Percentiles rank a stretch among this genome's conserved stretches.
Evolutionary conservation across 192 early-diverging fungal species (phyloP).

Genomic region (Coemansia sp.): DNA sequence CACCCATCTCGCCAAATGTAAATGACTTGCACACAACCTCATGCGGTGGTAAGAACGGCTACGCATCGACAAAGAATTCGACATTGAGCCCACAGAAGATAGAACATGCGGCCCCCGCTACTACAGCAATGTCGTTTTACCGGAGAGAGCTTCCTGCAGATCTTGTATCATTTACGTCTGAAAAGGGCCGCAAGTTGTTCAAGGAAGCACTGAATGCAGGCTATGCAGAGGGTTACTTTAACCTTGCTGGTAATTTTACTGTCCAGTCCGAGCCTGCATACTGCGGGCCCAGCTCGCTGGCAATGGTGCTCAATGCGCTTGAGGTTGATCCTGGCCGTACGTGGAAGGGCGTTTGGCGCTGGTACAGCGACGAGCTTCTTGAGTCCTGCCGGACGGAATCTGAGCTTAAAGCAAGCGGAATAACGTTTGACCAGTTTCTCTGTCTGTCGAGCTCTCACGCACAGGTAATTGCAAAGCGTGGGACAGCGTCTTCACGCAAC

Average conservation of each 20-base stretch:
- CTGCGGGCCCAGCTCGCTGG: conserved; percentile 87
- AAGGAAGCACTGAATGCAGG: conserved; percentile 73
- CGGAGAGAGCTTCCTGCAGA: conserved; percentile 64
- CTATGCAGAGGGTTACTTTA: conserved; percentile 83
- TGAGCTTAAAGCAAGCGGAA: conserved; percentile 77
- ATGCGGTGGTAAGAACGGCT: background rate
- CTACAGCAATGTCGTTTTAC: conserved; percentile 55
- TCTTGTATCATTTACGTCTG: conserved; percentile 77
- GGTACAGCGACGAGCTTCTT: conserved; percentile 79
- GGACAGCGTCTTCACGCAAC: conserved; percentile 60
- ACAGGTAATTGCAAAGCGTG: conserved; percentile 72
- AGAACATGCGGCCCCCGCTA: background rate
- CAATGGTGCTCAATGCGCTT: conserved; percentile 92
- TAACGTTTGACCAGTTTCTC: conserved; percentile 87
- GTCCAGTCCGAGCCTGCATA: conserved; percentile 88
- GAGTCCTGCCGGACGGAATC: conserved; percentile 69
- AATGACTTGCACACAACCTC: background rate
- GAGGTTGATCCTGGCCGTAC: conserved; percentile 81
- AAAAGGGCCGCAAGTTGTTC: conserved; percentile 75
- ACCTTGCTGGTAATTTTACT: conserved; percentile 84
- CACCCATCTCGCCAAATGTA: background rate
- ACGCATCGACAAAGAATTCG: background rate
- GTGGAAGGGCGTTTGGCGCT: conserved; percentile 96
- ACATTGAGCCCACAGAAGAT: no score
- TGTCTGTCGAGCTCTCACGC: conserved; percentile 91